Evolutionary conservation across 1,284 basidiomycete genomes (phyloP), one percentile per base, ranked within the genome.

Genomic region (Puccinia novopanici): DNA sequence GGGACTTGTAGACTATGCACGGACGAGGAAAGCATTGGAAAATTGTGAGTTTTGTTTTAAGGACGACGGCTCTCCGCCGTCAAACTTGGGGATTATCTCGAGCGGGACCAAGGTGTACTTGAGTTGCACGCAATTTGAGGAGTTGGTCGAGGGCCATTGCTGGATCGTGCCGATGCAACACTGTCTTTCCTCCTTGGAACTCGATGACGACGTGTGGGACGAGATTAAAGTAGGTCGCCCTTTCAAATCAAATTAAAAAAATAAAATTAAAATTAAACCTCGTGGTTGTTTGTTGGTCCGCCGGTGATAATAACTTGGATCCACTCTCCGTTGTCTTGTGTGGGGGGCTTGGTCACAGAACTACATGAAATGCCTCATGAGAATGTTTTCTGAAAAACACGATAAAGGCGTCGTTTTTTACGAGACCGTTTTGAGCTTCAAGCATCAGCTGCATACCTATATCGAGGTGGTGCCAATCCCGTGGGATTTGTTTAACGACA

Each of bases 351-450:
- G 19, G 3, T 45, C 19, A 45, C 54, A 22, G 94, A 99, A 99
- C 85, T 99, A 98, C 85, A 98, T 98, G 94, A 99, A 99, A 87
- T 96, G 93, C 83, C 88, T 99, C 22, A 96, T 98, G 90, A 90
- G 90, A 80, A 94, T 97, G 92, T 95, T 91, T 83, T 91, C 93
- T 0, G 52, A 72, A 34, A 91, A 93, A 83, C 90, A 93, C 82
- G 92, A 94, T 85, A 91, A 93, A 84, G 94, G 93, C 0, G 92
- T 95, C 34, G 87, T 98, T 24, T 98, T 99, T 87, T 97, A 91
- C 85, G 96, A 98, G 86, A 98, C 95, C 0, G 91, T 98, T 42
- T 87, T 94, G 59, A 91, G 88, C 22, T 88, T 98, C 84, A 93
- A 92, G 84, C 89, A 90, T 85, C 96, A 99, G 85, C 90, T 89